phyloP scores from a whole-genome alignment of 306 rosid genomes.

The Clitoria ternatea region DNA sequence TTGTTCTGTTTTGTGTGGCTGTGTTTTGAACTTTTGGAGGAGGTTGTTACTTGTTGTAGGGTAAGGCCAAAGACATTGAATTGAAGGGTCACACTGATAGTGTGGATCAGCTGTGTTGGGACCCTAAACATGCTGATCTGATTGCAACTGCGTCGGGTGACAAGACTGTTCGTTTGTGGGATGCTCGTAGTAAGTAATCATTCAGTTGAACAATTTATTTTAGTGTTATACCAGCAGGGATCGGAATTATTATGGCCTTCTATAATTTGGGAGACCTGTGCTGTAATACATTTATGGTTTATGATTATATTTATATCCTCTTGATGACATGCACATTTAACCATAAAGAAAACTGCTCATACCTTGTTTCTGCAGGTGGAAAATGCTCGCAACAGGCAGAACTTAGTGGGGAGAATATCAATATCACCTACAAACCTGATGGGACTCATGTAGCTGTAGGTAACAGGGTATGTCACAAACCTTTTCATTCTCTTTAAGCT shows the following conservation, averaged over 20 bases:
- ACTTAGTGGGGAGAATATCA: slow-evolving; percentile 92
- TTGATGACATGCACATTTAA: neutral
- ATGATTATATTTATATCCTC: too few species aligned
- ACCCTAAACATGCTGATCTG: slow-evolving; percentile 87
- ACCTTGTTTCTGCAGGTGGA: slow-evolving; percentile 58
- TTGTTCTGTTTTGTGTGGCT: neutral
- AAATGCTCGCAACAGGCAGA: slow-evolving; percentile 89
- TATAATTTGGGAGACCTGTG: slow-evolving; percentile 8
- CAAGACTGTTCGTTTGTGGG: slow-evolving; percentile 95
- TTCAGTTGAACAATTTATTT: neutral
- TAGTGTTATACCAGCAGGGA: neutral
- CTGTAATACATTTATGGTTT: neutral
- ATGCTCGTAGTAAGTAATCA: slow-evolving; percentile 82
- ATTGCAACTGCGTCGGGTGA: slow-evolving; percentile 97
- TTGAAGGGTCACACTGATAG: slow-evolving; percentile 98
- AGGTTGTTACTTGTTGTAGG: slow-evolving; percentile 42
- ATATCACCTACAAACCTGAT: slow-evolving; percentile 96
- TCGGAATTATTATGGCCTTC: neutral
- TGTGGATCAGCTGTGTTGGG: slow-evolving; percentile 99
- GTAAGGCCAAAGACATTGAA: slow-evolving; percentile 81
- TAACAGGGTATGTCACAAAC: slow-evolving; percentile 65
- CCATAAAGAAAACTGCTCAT: slow-evolving; percentile 6
- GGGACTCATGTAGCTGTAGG: slow-evolving; percentile 94
- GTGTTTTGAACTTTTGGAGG: too few species aligned
- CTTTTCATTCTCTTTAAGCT: slow-evolving; percentile 20